Conservation (phyloP, 2,329 filamentous ascomycete genomes). For the Sclerotinia nivalis region DNA sequence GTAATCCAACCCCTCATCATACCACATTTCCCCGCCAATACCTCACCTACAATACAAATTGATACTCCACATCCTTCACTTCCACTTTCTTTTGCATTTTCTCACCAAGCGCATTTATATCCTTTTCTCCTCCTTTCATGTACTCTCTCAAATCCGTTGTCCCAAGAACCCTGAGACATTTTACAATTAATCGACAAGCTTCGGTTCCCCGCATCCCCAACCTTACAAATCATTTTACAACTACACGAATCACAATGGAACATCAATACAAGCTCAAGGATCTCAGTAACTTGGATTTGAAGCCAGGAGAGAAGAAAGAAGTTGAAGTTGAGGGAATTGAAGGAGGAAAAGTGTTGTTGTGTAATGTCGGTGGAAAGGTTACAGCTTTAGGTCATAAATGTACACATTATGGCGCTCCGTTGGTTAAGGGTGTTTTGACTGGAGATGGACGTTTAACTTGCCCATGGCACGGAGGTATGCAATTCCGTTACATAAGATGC, state of each 20-base stretch:
- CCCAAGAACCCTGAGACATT: slow-evolving; percentile 12
- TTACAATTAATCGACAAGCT: slow-evolving; percentile 21
- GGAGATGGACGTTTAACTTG: slow-evolving; percentile 83
- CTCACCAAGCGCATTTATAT: not conserved
- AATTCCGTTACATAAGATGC: not conserved
- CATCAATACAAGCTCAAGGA: slow-evolving; percentile 73
- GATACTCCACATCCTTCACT: not conserved
- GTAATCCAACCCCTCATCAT: slow-evolving; percentile 16
- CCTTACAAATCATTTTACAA: slow-evolving; percentile 22
- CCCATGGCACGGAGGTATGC: slow-evolving; percentile 89
- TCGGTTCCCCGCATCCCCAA: slow-evolving; percentile 25
- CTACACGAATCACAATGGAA: slow-evolving; percentile 41
- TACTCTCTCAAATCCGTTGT: slow-evolving; percentile 14
- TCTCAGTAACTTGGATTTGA: slow-evolving; percentile 70
- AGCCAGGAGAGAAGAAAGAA: slow-evolving; percentile 82
- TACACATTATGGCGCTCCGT: slow-evolving; percentile 87
- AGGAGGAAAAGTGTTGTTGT: slow-evolving; percentile 79
- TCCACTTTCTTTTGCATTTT: not conserved
- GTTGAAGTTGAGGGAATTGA: slow-evolving; percentile 88
- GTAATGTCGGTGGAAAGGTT: slow-evolving; percentile 74
- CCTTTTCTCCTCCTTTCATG: slow-evolving; percentile 16
- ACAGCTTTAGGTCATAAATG: slow-evolving; percentile 84
- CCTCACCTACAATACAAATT: not conserved
- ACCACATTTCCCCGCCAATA: not conserved
- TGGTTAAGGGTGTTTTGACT: slow-evolving; percentile 82